Percentiles rank a stretch among this genome's conserved stretches.
Conservation (phyloP, 257 asterid species). For the Cordia subcordata region DNA sequence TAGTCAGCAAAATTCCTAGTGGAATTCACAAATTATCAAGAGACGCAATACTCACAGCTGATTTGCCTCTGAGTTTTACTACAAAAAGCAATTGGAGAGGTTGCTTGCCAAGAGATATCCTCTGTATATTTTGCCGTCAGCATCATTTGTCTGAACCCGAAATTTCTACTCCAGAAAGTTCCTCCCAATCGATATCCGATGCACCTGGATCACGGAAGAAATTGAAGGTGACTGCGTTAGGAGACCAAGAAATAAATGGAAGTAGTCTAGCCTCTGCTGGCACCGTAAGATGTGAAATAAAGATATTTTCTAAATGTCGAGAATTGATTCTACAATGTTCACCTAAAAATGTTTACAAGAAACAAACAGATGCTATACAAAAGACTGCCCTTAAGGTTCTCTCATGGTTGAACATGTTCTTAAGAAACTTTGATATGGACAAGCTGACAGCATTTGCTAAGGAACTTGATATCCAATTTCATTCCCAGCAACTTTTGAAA, state of each 20-base stretch:
- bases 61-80: conserved; percentile 65
- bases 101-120: conserved; percentile 68
- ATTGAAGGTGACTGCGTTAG: conserved; percentile 42
- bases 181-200: conserved; percentile 29
- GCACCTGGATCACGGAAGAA: conserved; percentile 51
- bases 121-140: conserved; percentile 72
- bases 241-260: conserved; percentile 29
- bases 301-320: conserved; percentile 51
- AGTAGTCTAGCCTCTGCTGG: conserved; percentile 20
- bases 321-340: conserved; percentile 58
- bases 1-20: conserved; percentile 64
- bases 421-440: conserved; percentile 48
- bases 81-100: conserved; percentile 83
- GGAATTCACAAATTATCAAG: conserved; percentile 81
- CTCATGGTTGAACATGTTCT: conserved; percentile 56
- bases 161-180: conserved; percentile 35
- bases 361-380: conserved; percentile 65
- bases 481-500: conserved; percentile 35
- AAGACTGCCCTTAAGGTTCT: conserved; percentile 66
- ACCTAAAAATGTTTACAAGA: conserved; percentile 62
- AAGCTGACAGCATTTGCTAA: conserved; percentile 41
- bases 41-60: conserved; percentile 72
- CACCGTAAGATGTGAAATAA: conserved; percentile 52
- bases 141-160: conserved; percentile 76
- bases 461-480: conserved; percentile 48